Conservation (phyloP, 345 rosid genomes). For the Melaleuca alternifolia region DNA sequence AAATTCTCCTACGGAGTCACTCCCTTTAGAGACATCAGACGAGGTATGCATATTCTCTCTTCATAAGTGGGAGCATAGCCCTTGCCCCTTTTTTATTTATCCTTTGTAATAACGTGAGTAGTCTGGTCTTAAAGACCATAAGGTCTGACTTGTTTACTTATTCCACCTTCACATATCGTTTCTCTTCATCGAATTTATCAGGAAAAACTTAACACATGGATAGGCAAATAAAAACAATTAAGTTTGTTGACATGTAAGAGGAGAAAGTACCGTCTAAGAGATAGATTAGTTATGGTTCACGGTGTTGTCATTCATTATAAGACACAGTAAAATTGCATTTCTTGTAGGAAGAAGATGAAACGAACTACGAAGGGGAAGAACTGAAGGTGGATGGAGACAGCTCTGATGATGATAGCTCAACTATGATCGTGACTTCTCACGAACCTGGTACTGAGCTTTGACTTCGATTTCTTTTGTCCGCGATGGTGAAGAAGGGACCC, state of each 20-base stretch:
- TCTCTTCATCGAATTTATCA: no score
- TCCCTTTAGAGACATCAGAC: background rate
- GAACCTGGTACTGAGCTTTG: background rate
- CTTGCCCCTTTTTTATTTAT: background rate
- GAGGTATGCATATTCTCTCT: background rate
- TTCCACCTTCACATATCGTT: background rate
- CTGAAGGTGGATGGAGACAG: background rate
- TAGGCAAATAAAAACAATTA: background rate
- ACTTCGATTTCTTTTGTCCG: accelerated
- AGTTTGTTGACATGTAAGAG: no score
- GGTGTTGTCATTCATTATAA: no score
- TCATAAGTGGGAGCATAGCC: background rate
- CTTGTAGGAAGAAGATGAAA: background rate
- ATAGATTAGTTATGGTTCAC: background rate
- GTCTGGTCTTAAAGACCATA: background rate
- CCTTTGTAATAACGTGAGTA: no score
- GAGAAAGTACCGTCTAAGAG: no score
- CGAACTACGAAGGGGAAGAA: background rate
- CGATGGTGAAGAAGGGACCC: background rate
- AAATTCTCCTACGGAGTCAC: background rate
- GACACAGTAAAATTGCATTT: background rate
- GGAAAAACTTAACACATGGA: background rate
- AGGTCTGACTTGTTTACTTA: background rate
- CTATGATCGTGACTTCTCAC: background rate
- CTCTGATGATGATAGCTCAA: background rate